Conservation (phyloP, 2,329 filamentous ascomycete genomes). For the Calonectria crousiana region DNA sequence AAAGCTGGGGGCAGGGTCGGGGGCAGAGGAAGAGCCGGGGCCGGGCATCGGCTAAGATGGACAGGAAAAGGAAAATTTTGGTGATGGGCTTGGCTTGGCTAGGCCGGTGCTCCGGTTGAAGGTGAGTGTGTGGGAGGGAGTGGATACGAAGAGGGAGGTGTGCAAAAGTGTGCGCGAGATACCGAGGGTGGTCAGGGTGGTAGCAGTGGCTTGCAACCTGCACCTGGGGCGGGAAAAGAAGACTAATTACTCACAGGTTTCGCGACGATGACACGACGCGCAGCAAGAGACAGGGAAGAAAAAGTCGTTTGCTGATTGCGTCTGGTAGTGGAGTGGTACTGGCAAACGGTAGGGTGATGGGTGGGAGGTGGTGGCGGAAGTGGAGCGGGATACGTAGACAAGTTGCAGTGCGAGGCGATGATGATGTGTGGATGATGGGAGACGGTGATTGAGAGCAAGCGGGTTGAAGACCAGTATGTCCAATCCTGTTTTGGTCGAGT, state of each 20-base stretch:
- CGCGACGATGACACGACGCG: conserved; percentile 26
- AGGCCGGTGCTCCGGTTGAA: conserved; percentile 17
- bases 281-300: conserved; percentile 3
- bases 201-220: conserved; percentile 22
- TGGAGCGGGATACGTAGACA: conserved; percentile 18
- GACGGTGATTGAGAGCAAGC: conserved; percentile 18
- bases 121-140: conserved; percentile 11
- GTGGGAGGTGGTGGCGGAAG: conserved; percentile 15
- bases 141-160: conserved; percentile 13
- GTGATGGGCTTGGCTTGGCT: conserved; percentile 9
- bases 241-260: conserved; percentile 26
- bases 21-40: conserved; percentile 14
- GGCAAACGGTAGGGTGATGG: conserved; percentile 15
- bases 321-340: conserved; percentile 20
- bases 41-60: conserved; percentile 18
- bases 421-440: conserved; percentile 20
- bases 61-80: conserved; percentile 13
- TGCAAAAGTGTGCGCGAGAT: conserved; percentile 18
- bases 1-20: conserved; percentile 13
- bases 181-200: conserved; percentile 23
- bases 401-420: conserved; percentile 23
- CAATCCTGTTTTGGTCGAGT: not conserved
- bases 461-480: conserved; percentile 5
- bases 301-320: conserved; percentile 21
- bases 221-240: conserved; percentile 14